Base-by-base conservation (phyloP, 75 land plant species). In the Pseudotsuga menziesii region DNA sequence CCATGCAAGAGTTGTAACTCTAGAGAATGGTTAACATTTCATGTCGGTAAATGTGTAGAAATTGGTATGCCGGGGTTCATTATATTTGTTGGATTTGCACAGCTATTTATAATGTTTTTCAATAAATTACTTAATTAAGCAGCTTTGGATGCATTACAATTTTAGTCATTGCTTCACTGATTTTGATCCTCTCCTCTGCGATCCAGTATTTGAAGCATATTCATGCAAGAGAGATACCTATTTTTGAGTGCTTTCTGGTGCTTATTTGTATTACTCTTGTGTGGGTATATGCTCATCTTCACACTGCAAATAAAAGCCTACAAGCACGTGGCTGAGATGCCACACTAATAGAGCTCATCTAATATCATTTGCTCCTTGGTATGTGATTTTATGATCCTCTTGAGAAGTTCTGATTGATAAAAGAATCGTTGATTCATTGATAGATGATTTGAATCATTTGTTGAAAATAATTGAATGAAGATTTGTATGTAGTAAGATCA, bases 291-390 rank as follows among this genome's bases (percentile, higher is more conserved):
- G 97, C 97, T 52, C 92, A 94, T 72, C 81, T 97, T 20, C 82
- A 94, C 59, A 97, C 99, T 39, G 91, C 89, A 22, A 88, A 95
- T 81, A n/a, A 98, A 98, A 22, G 99, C 99, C 8, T 97, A 97
- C 83, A 89, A 78, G 71, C 91, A 94, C 75, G 84, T 85, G 15
- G 86, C 95, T 6, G 78, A 77, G 58, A 61, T 96, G 99, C 78
- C 89, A 97, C 8, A 89, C 89, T 22, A 97, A 96, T 85, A 74
- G 84, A 61, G 77, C 97, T 16, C 82, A 83, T 58, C 88, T 96
- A 55, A 82, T 96, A n/a, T 88, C 86, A 74, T 82, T 91, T 79
- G 88, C 99, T 60, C 95, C 99, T 63, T 94, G 99, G 99, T 96
- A 90, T 13, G 58, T 15, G 72, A 35, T n/a, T n/a, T n/a, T n/a